Evolutionary conservation across 2,329 filamentous ascomycete genomes (phyloP).

Genomic region (Clonostachys solani): DNA sequence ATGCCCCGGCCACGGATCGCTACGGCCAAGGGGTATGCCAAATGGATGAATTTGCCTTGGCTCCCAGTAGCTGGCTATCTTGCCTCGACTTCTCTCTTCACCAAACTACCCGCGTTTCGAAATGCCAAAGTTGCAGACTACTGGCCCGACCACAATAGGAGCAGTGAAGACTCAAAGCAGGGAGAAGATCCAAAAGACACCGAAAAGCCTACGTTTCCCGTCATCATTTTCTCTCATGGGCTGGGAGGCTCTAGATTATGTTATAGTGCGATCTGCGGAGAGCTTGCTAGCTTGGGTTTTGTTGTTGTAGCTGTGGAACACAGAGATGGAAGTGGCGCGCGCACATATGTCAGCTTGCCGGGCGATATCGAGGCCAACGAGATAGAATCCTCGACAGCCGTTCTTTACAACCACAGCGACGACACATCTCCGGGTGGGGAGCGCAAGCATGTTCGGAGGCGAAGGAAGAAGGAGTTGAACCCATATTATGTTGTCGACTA

Average conservation of each 20-base stretch:
- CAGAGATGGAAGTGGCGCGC: conserved; percentile 58
- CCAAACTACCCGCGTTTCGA: conserved; percentile 59
- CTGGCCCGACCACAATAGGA: conserved; percentile 39
- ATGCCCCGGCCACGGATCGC: conserved; percentile 51
- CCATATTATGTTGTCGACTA: conserved; percentile 52
- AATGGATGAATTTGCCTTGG: conserved; percentile 50
- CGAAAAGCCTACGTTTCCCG: conserved; percentile 47
- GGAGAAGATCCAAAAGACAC: background rate
- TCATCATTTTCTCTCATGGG: conserved; percentile 64
- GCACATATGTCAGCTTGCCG: conserved; percentile 55
- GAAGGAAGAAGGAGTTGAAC: conserved; percentile 16
- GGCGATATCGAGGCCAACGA: conserved; percentile 26
- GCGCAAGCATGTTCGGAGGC: conserved; percentile 4
- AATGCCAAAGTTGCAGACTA: conserved; percentile 55
- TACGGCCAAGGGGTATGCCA: conserved; percentile 57
- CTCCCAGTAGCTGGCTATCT: conserved; percentile 47
- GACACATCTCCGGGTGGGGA: conserved; percentile 21
- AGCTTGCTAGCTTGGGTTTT: conserved; percentile 63
- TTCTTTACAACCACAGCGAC: conserved; percentile 12
- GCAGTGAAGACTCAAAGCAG: conserved; percentile 7
- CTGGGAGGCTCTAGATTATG: conserved; percentile 59
- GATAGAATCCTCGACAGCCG: conserved; percentile 18
- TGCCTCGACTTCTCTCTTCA: conserved; percentile 55
- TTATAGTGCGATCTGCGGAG: conserved; percentile 59
- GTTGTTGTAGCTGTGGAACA: conserved; percentile 63